Percentiles rank a stretch among this genome's conserved stretches.
Conservation (phyloP, 164 flowering plant species). For the Pachysandra terminalis region DNA sequence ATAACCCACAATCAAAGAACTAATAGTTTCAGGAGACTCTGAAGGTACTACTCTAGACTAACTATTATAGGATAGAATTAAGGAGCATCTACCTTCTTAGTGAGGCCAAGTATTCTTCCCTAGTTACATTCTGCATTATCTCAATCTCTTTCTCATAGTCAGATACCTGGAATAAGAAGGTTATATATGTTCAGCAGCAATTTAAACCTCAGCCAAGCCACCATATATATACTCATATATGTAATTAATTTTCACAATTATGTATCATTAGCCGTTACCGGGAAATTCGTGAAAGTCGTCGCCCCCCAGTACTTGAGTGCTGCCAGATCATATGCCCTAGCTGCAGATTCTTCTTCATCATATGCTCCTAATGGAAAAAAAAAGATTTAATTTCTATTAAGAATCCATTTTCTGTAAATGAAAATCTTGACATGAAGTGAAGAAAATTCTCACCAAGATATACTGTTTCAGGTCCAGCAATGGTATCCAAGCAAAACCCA, state of each 20-base stretch:
- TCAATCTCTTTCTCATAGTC: slow-evolving; percentile 51
- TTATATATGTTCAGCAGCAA: background rate
- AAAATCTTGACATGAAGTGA: background rate
- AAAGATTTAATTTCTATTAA: background rate
- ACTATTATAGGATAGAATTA: background rate
- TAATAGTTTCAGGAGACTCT: no score
- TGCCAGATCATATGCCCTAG: slow-evolving; percentile 65
- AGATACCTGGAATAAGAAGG: slow-evolving; percentile 27
- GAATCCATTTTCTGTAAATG: background rate
- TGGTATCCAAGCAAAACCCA: background rate
- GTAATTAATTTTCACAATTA: no score
- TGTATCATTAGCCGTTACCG: slow-evolving; percentile 23
- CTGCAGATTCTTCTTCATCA: slow-evolving; percentile 68
- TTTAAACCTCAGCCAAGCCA: background rate
- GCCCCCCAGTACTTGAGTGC: slow-evolving; percentile 73
- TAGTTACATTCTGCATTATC: slow-evolving; percentile 42
- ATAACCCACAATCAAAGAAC: no score
- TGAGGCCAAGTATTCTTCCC: slow-evolving; percentile 60
- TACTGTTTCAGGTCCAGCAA: slow-evolving; percentile 29
- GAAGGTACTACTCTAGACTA: no score
- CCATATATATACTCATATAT: background rate
- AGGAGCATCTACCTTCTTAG: slow-evolving; percentile 40
- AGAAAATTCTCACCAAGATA: slow-evolving; percentile 42
- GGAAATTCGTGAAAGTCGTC: slow-evolving; percentile 52
- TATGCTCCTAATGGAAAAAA: slow-evolving; percentile 46